phyloP scores from a whole-genome alignment of 1,139 yeast species.

The Yamadazyma dushanensis region DNA sequence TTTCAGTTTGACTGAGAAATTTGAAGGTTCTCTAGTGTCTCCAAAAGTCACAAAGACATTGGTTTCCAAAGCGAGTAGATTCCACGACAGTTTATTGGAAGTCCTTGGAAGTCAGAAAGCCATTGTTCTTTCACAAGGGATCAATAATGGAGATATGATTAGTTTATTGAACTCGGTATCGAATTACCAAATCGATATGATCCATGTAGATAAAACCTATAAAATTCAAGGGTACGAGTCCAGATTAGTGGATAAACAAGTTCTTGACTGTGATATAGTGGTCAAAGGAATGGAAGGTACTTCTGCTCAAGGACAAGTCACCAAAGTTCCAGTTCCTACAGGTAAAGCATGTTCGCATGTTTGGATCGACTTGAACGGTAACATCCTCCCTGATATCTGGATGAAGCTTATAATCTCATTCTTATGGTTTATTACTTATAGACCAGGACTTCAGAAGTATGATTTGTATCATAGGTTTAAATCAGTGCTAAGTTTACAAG shows the following conservation, averaged over 20 bases:
- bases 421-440: slow-evolving; percentile 51
- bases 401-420: slow-evolving; percentile 49
- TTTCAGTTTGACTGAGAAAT: slow-evolving; percentile 60
- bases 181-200: slow-evolving; percentile 33
- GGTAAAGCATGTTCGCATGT: slow-evolving; percentile 65
- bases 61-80: slow-evolving; percentile 45
- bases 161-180: slow-evolving; percentile 50
- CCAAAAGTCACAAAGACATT: slow-evolving; percentile 39
- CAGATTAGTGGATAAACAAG: slow-evolving; percentile 58
- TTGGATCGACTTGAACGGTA: slow-evolving; percentile 72
- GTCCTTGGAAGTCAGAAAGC: slow-evolving; percentile 48
- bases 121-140: slow-evolving; percentile 55
- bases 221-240: slow-evolving; percentile 60
- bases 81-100: slow-evolving; percentile 39
- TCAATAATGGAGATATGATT: slow-evolving; percentile 59
- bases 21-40: slow-evolving; percentile 41
- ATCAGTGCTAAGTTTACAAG: slow-evolving; percentile 47
- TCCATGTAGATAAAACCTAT: slow-evolving; percentile 54
- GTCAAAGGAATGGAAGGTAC: slow-evolving; percentile 14
- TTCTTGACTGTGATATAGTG: slow-evolving; percentile 65
- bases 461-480: slow-evolving; percentile 34
- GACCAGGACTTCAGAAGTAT: slow-evolving; percentile 62
- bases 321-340: slow-evolving; percentile 46
- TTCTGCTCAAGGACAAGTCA: slow-evolving; percentile 6
- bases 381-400: slow-evolving; percentile 63